Evolutionary conservation across 2,329 filamentous ascomycete genomes (phyloP), one percentile per base, ranked within the genome.

Genomic region (Boeremia lycopersici): DNA sequence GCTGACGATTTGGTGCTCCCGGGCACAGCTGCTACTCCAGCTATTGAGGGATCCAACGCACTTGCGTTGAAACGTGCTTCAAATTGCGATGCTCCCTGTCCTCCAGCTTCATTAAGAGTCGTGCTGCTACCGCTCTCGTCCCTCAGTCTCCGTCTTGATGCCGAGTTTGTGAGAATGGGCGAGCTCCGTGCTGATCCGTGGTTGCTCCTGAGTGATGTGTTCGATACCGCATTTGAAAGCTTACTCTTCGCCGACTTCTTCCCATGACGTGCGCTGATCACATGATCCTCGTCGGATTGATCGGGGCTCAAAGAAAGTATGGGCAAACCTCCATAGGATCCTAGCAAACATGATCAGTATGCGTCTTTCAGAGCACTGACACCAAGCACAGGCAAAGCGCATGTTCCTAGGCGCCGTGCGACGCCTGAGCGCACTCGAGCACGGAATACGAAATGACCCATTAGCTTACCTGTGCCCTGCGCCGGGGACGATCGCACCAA

Each of bases 321-420:
- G 5, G 82, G 83, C 19, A 84, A 78, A 4, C 83, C 83, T 49
- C 85, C 84, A 70, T 87, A 87, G 13, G 84, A 86, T 19, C 83
- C 82, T 68, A 39, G 11, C 26, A n/a, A 2, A 15, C n/a, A 36
- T 28, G 26, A 9, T 56, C 29, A 56, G 53, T 31, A 47, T 48
- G 17, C 23, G 9, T 38, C 6, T 35, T n/a, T 8, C 19, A n/a
- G n/a, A 26, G 34, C 23, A 31, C 35, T 49, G 49, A 9, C n/a
- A 8, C 6, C 23, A 26, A 25, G 4, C 19, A 8, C 11, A 13
- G 11, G 19, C 29, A 47, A 36, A 41, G 53, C 53, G 52, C 55
- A 51, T 43, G 33, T 29, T 34, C 51, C 34, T 15, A 50, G 28
- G 19, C 30, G 23, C 39, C 35, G 19, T 39, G 48, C 39, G 48